A percentile compares a stretch with the other conserved stretches of the same genome.
Evolutionary conservation across 2,329 filamentous ascomycete genomes (phyloP).

Genomic region (Blastomyces emzantsi): DNA sequence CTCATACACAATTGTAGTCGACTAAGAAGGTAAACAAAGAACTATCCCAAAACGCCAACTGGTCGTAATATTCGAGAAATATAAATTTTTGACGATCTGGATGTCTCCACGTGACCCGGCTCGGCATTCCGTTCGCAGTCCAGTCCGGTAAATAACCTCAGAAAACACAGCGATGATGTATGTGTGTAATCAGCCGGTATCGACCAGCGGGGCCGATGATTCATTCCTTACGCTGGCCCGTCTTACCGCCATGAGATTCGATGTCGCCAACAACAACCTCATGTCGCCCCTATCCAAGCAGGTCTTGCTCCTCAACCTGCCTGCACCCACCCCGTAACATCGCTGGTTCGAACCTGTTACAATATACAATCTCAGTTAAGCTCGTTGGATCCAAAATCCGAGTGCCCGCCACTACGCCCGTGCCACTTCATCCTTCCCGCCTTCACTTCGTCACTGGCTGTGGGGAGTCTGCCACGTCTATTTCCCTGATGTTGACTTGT

Average conservation of each 20-base stretch:
- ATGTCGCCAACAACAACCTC: slow-evolving; percentile 2
- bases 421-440: slow-evolving; percentile 14
- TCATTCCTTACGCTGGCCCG: neutral
- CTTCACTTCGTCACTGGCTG: slow-evolving; percentile 8
- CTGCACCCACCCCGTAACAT: neutral
- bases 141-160: neutral
- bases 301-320: neutral
- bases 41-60: neutral
- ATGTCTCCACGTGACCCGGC: neutral
- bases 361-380: neutral
- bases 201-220: neutral
- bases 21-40: neutral
- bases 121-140: neutral
- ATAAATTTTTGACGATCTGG: neutral
- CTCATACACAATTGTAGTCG: neutral
- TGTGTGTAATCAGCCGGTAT: slow-evolving; percentile 5
- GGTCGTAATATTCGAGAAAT: neutral
- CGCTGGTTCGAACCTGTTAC: neutral
- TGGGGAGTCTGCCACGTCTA: slow-evolving; percentile 16
- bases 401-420: slow-evolving; percentile 13
- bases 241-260: slow-evolving; percentile 4
- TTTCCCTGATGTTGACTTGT: slow-evolving; percentile 1
- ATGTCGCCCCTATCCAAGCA: neutral
- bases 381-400: neutral
- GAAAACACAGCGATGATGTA: neutral